Percentiles rank a stretch among this genome's conserved stretches.
These are phyloP conservation scores for Galerina sulciceps DNA, from an alignment of 768 basidiomycete genomes.

Conservation along the genomic window DNA sequence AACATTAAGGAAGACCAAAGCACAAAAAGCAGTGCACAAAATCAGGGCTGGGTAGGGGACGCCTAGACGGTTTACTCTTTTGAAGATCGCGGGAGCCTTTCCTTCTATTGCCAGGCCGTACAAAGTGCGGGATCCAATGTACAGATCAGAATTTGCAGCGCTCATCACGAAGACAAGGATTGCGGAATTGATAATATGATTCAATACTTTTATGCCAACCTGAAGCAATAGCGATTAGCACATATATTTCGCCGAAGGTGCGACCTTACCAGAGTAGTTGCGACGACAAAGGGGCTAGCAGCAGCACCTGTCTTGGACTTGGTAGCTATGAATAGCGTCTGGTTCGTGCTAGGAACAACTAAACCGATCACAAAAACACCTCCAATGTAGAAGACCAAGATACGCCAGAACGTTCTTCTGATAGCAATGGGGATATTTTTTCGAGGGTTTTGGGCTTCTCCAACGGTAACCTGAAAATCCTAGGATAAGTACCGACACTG, in stretches of 20 bases:
- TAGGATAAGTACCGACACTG: not conserved
- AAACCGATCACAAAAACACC: constrained; percentile 76
- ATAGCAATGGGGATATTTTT: constrained; percentile 78
- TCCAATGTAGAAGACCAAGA: constrained; percentile 65
- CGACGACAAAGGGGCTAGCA: constrained; percentile 69
- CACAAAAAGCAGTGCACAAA: constrained; percentile 58
- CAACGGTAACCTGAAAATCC: constrained; percentile 43
- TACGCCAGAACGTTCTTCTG: constrained; percentile 62
- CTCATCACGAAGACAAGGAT: constrained; percentile 70
- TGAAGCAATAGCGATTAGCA: constrained; percentile 9
- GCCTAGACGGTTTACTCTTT: constrained; percentile 46
- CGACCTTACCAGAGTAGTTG: constrained; percentile 37
- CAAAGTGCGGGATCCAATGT: constrained; percentile 52
- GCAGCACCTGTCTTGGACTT: constrained; percentile 55
- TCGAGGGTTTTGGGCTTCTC: constrained; percentile 71
- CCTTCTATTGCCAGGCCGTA: constrained; percentile 54
- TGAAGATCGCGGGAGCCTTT: constrained; percentile 51
- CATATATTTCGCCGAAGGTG: not conserved
- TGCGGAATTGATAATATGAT: constrained; percentile 67
- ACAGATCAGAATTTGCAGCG: constrained; percentile 67
- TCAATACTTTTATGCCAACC: constrained; percentile 61
- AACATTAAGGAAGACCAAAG: constrained; percentile 63
- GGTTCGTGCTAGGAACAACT: constrained; percentile 64
- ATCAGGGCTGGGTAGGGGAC: constrained; percentile 57
- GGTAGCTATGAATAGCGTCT: constrained; percentile 49